Evolutionary conservation across 805 yeast species (phyloP), one percentile per base, ranked within the genome.

Genomic region (Teunomyces cretensis): DNA sequence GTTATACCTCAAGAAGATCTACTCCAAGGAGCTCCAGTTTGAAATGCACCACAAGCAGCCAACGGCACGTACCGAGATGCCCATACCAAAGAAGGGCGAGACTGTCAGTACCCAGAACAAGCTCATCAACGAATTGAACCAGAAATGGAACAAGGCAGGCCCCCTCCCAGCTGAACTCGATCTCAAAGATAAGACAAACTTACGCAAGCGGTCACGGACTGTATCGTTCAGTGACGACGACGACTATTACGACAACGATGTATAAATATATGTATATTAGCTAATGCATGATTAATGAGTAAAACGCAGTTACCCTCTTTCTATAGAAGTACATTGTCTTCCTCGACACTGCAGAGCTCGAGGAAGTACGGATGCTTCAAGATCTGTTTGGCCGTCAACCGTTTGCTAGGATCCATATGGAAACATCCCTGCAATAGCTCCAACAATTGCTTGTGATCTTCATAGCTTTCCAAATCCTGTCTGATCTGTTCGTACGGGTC

Each of bases 311-410:
- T 19, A 19, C 22, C 22, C 22, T 4, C 6, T 19, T 19, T 19
- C 22, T 30, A 39, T 16, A 39, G 36, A 28, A 58, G 37, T 3
- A 67, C 70, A 44, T 68, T 74, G 43, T 68, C 72, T 42, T 65
- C 68, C 39, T 53, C 60, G 7, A 52, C 45, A n/a, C 47, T 48
- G 17, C 43, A 46, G 38, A 72, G 57, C 51, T 78, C 80, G 46
- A 68, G 60, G 60, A 88, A 86, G 60, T 84, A 87, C 17, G 80
- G 79, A 64, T 78, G 71, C 40, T 74, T 69, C 49, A 84, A 62
- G 9, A 82, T 72, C 31, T 80, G 81, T 44, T 69, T 72, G 0
- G 89, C 86, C 6, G 78, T 67, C n/a, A 76, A 68, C 47, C 91
- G 63, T 47, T 76, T 76, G 35, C 62, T 58, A 6, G 83, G 82